A percentile compares a stretch with the other conserved stretches of the same genome.
Evolutionary conservation across 2,329 filamentous ascomycete genomes (phyloP).

Genomic region (Apiospora hydei): DNA sequence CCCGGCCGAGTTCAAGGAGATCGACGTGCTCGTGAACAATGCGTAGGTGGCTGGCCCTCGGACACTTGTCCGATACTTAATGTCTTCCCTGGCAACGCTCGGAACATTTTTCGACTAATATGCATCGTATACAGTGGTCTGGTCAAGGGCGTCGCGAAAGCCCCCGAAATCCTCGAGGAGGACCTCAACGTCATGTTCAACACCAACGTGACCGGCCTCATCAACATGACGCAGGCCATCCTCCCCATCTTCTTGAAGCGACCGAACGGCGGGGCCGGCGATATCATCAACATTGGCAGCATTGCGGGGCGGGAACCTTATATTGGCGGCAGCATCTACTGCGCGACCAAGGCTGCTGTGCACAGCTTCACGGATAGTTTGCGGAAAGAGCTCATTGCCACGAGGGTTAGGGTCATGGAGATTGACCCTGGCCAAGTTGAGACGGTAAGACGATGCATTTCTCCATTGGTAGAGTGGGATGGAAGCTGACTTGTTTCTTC

Average conservation of each 20-base stretch:
- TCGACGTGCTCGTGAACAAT: conserved; percentile 94
- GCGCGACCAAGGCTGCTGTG: conserved; percentile 79
- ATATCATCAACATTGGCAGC: conserved; percentile 90
- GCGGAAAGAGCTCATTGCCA: conserved; percentile 73
- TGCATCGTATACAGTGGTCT: conserved; percentile 67
- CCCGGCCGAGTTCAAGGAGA: conserved; percentile 82
- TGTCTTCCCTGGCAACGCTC: not conserved
- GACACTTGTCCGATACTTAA: not conserved
- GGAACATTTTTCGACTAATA: not conserved
- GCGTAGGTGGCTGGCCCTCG: conserved; percentile 65
- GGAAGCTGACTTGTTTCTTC: not conserved
- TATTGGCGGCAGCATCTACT: conserved; percentile 78
- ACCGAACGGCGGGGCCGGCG: conserved; percentile 78
- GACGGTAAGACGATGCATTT: conserved; percentile 51
- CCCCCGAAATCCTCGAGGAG: conserved; percentile 80
- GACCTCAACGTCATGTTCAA: conserved; percentile 89
- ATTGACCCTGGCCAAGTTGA: conserved; percentile 82
- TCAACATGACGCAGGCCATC: conserved; percentile 95
- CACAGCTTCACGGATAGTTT: conserved; percentile 76
- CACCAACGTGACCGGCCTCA: conserved; percentile 93
- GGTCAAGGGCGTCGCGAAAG: conserved; percentile 86
- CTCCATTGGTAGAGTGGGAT: not conserved
- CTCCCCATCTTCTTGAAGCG: conserved; percentile 82
- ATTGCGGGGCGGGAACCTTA: conserved; percentile 70
- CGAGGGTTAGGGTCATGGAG: conserved; percentile 74